phyloP scores from a whole-genome alignment of 805 yeast genomes.

The Barnettozyma populi region DNA sequence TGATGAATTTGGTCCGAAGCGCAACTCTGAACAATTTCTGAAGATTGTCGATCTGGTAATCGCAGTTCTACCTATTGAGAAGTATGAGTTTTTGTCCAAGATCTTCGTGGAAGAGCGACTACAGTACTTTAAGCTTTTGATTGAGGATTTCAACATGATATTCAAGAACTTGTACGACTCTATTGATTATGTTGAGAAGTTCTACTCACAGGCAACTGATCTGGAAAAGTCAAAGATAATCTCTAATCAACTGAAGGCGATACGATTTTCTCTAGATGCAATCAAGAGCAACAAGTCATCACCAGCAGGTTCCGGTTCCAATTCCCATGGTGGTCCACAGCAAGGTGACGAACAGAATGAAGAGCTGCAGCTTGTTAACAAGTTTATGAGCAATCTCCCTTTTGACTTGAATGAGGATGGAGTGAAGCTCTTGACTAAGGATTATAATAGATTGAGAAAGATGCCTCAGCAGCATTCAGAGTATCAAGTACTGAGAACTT shows the following conservation, averaged over 20 bases:
- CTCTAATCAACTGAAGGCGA: conserved; percentile 49
- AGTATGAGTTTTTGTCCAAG: conserved; percentile 34
- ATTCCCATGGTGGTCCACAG: not conserved
- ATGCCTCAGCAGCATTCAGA: conserved; percentile 54
- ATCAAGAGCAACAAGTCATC: conserved; percentile 28
- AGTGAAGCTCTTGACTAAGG: conserved; percentile 36
- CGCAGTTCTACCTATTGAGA: conserved; percentile 48
- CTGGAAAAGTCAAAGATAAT: conserved; percentile 49
- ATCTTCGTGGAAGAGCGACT: conserved; percentile 32
- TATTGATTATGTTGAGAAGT: conserved; percentile 37
- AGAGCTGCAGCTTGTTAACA: conserved; percentile 30
- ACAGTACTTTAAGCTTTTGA: conserved; percentile 27
- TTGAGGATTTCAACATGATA: conserved; percentile 32
- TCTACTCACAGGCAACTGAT: conserved; percentile 44
- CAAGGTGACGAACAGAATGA: conserved; percentile 30
- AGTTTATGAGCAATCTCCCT: conserved; percentile 25
- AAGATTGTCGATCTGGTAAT: conserved; percentile 40
- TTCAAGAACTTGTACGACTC: conserved; percentile 34
- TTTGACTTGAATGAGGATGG: conserved; percentile 36
- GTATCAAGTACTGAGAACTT: conserved; percentile 57
- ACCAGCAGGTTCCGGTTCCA: not conserved
- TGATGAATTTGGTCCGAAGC: conserved; percentile 19
- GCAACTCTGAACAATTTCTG: conserved; percentile 23
- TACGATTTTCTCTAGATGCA: conserved; percentile 44
- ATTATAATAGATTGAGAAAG: conserved; percentile 48